phyloP scores from a whole-genome alignment of 257 asterid genomes.

The Galeopsis tetrahit region DNA sequence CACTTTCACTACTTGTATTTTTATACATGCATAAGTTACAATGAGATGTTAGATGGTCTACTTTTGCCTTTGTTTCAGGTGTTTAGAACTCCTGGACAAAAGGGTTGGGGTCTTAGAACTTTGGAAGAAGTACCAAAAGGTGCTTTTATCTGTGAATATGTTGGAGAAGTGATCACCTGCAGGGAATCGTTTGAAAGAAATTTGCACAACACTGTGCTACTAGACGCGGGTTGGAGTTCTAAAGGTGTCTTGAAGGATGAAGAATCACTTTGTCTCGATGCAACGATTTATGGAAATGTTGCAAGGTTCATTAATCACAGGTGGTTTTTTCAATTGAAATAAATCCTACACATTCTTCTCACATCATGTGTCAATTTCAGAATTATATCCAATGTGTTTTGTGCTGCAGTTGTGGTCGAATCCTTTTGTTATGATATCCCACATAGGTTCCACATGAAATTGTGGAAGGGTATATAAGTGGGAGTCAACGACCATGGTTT shows the following conservation, averaged over 20 bases:
- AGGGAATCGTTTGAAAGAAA: slow-evolving; percentile 46
- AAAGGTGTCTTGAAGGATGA: slow-evolving; percentile 55
- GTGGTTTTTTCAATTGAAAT: slow-evolving; percentile 31
- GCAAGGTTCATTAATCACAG: slow-evolving; percentile 71
- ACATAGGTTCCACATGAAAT: no score
- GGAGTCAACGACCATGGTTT: no score
- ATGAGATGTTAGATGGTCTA: neutral
- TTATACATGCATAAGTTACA: no score
- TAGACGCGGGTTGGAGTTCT: slow-evolving; percentile 65
- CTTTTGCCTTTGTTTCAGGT: slow-evolving; percentile 46
- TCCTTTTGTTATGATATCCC: no score
- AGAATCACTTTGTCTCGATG: slow-evolving; percentile 61
- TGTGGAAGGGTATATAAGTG: no score
- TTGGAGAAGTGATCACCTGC: slow-evolving; percentile 61
- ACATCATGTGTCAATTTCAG: neutral
- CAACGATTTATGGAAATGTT: slow-evolving; percentile 59
- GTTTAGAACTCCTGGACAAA: slow-evolving; percentile 55
- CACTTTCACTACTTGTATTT: no score
- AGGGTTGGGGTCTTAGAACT: slow-evolving; percentile 78
- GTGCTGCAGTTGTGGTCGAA: neutral
- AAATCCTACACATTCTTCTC: neutral
- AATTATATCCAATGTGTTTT: neutral
- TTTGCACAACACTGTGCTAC: slow-evolving; percentile 42
- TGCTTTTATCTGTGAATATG: slow-evolving; percentile 63
- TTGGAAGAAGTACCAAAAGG: slow-evolving; percentile 70